Base-by-base conservation (phyloP, 2,329 filamentous ascomycete genomes). In the Hansfordia pulvinata region DNA sequence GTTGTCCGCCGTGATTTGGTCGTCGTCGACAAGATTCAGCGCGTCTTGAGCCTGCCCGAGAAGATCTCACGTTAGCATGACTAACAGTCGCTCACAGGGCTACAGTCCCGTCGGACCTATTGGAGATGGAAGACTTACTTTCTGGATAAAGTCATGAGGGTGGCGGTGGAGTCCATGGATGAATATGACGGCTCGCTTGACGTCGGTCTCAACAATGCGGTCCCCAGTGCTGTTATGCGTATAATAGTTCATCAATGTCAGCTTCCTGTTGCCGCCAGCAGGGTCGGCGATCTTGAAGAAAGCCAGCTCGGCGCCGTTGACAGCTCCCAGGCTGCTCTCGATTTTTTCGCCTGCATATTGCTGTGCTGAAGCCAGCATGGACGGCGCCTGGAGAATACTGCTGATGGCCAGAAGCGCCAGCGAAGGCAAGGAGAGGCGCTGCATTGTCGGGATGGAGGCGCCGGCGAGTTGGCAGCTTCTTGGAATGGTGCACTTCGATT, bases 211-310 rank as follows among this genome's bases (percentile, higher is more conserved):
- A 8, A 34, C 37, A 19, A 48, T 25, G 10, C 46, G 39, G 31
- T 43, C 31, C 21, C 36, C 37, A 19, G 38, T 38, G 10, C 26
- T 33, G 16, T 44, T 40, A 12, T 38, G 34, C 9, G 42, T 44
- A 25, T 41, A 39, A 37, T 50, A 51, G 35, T 52, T 52, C 32
- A 41, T 49, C 15, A 50, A 35, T 4, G 47, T 52, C 8, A 46
- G 30, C 27, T 18, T 25, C 18, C 17, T 21, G 19, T 28, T 31
- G 8, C 17, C 22, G 11, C 17, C 26, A 17, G 11, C 17, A 2
- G 25, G 28, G 9, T 31, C 29, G 12, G 14, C 26, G 14, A 51
- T 43, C 15, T 42, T 44, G 33, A 43, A 51, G 41, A 39, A 52
- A 15, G 43, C 32, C 19, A 50, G 31, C 24, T 50, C 47, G 8